Conservation (phyloP, 2,329 filamentous ascomycete genomes). For the Rhynchosporium agropyri region DNA sequence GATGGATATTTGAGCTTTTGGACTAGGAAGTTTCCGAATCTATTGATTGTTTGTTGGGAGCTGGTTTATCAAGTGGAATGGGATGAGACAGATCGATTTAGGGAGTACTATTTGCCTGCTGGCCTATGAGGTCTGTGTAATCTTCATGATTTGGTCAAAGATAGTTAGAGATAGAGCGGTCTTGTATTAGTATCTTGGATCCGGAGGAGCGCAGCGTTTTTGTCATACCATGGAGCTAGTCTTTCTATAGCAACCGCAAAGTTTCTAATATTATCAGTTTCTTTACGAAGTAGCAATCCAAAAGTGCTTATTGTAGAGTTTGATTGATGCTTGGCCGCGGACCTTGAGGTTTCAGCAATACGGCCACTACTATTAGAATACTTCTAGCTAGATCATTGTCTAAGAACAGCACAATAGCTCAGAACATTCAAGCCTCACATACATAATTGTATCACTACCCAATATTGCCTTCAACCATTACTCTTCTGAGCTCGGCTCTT, state of each 20-base stretch:
- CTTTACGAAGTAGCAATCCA: not conserved
- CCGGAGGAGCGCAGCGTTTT: not conserved
- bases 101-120: constrained; percentile 65
- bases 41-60: constrained; percentile 68
- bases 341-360: constrained; percentile 4
- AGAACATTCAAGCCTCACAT: no score
- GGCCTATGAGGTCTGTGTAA: constrained; percentile 20
- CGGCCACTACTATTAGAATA: not conserved
- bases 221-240: not conserved
- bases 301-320: not conserved
- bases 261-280: not conserved
- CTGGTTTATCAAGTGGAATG: constrained; percentile 59
- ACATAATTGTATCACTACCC: no score
- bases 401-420: constrained; percentile 1
- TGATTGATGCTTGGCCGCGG: not conserved
- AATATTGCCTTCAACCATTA: not conserved
- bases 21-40: constrained; percentile 65
- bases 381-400: constrained; percentile 24
- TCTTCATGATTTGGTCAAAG: not conserved
- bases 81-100: constrained; percentile 59
- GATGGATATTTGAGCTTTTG: constrained; percentile 71
- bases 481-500: not conserved
- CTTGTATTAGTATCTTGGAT: not conserved
- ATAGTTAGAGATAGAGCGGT: constrained; percentile 2
- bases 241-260: not conserved